phyloP scores from a whole-genome alignment of 2,329 filamentous ascomycete genomes.

The Phaeosphaeria sp. region DNA sequence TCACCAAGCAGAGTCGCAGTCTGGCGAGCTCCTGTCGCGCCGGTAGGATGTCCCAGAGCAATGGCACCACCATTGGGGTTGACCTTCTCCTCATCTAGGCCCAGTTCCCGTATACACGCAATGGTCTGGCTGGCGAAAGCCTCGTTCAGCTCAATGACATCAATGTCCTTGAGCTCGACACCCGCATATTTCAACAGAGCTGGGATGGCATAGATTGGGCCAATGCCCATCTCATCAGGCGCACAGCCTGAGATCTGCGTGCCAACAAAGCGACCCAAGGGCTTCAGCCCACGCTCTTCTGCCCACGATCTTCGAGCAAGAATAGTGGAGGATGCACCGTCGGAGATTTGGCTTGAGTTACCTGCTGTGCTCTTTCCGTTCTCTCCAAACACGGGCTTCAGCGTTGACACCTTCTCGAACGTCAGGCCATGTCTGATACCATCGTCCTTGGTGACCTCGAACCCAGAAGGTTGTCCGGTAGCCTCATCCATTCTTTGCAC shows the following conservation, averaged over 20 bases:
- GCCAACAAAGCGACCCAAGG: constrained; percentile 91
- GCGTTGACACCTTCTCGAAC: constrained; percentile 78
- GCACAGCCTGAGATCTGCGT: constrained; percentile 90
- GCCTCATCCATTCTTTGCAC: constrained; percentile 74
- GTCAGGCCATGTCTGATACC: constrained; percentile 91
- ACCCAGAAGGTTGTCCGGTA: constrained; percentile 74
- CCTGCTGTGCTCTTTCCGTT: constrained; percentile 92
- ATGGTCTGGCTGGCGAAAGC: constrained; percentile 97
- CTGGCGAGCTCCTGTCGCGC: constrained; percentile 76
- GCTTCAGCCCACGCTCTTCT: constrained; percentile 82
- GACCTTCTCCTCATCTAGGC: constrained; percentile 75
- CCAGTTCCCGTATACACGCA: constrained; percentile 75
- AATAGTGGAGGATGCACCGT: constrained; percentile 87
- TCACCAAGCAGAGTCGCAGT: constrained; percentile 82
- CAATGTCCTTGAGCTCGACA: constrained; percentile 79
- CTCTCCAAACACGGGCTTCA: constrained; percentile 87
- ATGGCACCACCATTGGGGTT: constrained; percentile 84
- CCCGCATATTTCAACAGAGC: constrained; percentile 84
- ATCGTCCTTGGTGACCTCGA: constrained; percentile 85
- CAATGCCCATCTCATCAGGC: constrained; percentile 95
- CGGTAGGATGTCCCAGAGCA: constrained; percentile 80
- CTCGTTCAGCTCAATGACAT: constrained; percentile 93
- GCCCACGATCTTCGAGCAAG: constrained; percentile 94
- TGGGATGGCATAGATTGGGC: constrained; percentile 72
- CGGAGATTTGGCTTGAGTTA: constrained; percentile 82